Base-by-base conservation (phyloP, 2,329 filamentous ascomycete genomes). In the Paecilomyces sp. region DNA sequence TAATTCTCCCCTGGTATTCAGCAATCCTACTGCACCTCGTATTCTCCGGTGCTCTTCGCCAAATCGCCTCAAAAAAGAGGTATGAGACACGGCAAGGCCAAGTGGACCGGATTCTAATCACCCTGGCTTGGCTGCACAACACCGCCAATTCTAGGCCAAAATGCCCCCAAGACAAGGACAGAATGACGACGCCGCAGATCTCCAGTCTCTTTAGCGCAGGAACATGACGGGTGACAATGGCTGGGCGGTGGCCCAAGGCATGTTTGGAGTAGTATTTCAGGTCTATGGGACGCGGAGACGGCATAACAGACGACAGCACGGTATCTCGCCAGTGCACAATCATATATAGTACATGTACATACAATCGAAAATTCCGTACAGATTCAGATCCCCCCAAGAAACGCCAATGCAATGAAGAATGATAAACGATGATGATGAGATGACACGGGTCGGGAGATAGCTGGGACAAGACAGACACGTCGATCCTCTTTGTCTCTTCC, bases 391-490 rank as follows among this genome's bases (percentile, higher is more conserved):
- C 15, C 41, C 41, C 41, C 60, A 41, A 33, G 30, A 34, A 61
- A 63, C 60, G 57, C 60, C 60, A 57, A 57, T 55, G 53, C 53
- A 55, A 55, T 33, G 31, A 33, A 12, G 3, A 28, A 28, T 28
- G 25, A 28, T 28, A 6, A 22, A 22, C 25, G 25, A 28, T 6
- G 24, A 58, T 25, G 28, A 18, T 33, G 25, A 28, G 28, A 12
- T n/a, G 30, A 55, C 24, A 55, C 28, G 31, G 33, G 25, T 28
- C 25, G 25, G 25, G 25, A 55, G 24, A 36, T n/a, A 30, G 52
- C 15, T 22, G 15, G 30, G 15, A 33, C 30, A 54, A 54, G 11
- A 33, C 31, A 33, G 30, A 54, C 28, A 54, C 52, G 25, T 25
- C 7, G 22, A 30, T 52, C 25, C 34, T 62, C 31, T 33, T 54